Evolutionary conservation across 192 early-diverging fungal genomes (phyloP).

Genomic region (Thoreauomyces humboldtii): DNA sequence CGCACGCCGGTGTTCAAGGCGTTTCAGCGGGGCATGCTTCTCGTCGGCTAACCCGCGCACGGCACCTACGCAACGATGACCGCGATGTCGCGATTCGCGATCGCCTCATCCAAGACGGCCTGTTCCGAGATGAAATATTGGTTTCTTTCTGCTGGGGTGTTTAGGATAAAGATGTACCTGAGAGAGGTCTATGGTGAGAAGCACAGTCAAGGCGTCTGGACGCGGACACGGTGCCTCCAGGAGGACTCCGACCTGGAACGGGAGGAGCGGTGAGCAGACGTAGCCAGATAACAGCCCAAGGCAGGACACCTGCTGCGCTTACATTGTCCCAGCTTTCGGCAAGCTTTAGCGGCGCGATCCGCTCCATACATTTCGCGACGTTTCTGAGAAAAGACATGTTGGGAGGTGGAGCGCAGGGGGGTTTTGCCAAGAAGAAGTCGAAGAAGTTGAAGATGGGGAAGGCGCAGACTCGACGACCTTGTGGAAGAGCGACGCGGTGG

Average conservation of each 20-base stretch:
- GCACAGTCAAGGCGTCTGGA: slow-evolving; percentile 64
- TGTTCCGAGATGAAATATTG: slow-evolving; percentile 36
- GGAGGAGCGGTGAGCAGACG: background rate
- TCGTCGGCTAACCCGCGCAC: background rate
- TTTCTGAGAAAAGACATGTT: slow-evolving; percentile 49
- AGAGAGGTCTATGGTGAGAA: slow-evolving; percentile 92
- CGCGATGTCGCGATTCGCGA: slow-evolving; percentile 68
- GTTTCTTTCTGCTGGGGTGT: background rate
- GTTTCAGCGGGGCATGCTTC: background rate
- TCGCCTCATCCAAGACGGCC: slow-evolving; percentile 75
- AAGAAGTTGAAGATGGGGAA: too few species aligned
- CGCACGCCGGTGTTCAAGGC: background rate
- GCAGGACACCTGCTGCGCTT: background rate
- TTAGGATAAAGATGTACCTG: slow-evolving; percentile 51
- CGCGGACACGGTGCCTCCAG: slow-evolving; percentile 83
- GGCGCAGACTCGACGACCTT: too few species aligned
- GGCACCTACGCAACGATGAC: slow-evolving; percentile 70
- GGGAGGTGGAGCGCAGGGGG: too few species aligned
- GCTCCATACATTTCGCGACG: slow-evolving; percentile 69
- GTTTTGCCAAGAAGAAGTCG: too few species aligned
- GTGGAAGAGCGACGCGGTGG: too few species aligned
- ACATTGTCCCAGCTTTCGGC: slow-evolving; percentile 91
- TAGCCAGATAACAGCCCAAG: background rate
- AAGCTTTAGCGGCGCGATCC: slow-evolving; percentile 79
- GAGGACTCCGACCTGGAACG: slow-evolving; percentile 65